phyloP scores from a whole-genome alignment of 176 grass and related monocot genomes.

The Aegilops sharonensis region DNA sequence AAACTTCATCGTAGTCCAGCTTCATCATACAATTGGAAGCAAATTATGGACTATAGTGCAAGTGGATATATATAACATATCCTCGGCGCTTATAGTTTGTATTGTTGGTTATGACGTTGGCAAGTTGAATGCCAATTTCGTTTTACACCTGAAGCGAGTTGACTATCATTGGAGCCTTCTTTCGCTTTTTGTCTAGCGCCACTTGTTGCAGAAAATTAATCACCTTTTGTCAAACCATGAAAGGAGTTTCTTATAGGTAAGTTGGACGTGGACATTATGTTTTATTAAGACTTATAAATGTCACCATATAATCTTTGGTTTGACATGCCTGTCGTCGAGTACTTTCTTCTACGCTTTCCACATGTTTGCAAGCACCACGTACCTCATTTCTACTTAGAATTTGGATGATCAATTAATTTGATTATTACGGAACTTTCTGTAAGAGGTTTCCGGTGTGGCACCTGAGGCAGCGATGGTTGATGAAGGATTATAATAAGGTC shows the following conservation, averaged over 20 bases:
- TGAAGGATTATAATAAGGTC: background rate
- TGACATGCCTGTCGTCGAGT: background rate
- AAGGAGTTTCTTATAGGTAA: slow-evolving; percentile 33
- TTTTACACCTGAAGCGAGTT: background rate
- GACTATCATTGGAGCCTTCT: background rate
- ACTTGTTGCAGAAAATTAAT: background rate
- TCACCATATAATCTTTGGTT: background rate
- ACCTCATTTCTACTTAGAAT: background rate
- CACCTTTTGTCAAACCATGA: slow-evolving; percentile 2
- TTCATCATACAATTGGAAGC: too few species aligned
- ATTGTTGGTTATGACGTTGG: background rate
- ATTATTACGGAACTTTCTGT: background rate
- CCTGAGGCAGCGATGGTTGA: background rate
- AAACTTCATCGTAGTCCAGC: too few species aligned
- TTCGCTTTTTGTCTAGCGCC: background rate
- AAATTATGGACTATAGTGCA: too few species aligned
- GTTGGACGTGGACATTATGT: slow-evolving; percentile 17
- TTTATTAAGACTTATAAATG: background rate
- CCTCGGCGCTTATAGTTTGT: background rate
- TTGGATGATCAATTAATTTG: background rate
- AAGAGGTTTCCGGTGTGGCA: background rate
- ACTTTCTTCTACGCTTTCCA: background rate
- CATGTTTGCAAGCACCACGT: background rate
- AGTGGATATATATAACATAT: too few species aligned
- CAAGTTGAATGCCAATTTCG: background rate